phyloP scores from a whole-genome alignment of 768 basidiomycete species.

The Obba rivulosa region DNA sequence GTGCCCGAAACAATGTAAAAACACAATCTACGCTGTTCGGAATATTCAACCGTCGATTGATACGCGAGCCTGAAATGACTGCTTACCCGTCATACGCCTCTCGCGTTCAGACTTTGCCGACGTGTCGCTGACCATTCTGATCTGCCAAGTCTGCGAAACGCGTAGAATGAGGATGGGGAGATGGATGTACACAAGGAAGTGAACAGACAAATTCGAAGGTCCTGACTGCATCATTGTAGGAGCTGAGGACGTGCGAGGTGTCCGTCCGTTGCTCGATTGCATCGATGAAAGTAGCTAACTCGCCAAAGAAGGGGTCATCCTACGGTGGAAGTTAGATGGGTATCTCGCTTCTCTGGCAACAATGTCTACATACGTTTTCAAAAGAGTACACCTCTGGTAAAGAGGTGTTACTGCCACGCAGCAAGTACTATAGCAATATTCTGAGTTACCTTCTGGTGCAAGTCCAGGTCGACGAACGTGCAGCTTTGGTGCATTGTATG shows the following conservation, averaged over 20 bases:
- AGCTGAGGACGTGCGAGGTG: constrained; percentile 28
- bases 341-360: background rate
- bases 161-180: background rate
- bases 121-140: background rate
- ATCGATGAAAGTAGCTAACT: constrained; percentile 26
- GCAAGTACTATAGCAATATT: background rate
- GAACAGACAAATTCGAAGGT: constrained; percentile 31
- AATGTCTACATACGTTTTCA: constrained; percentile 4
- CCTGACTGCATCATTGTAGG: constrained; percentile 36
- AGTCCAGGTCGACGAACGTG: constrained; percentile 31
- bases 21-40: too few relatives aligned
- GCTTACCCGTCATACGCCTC: background rate
- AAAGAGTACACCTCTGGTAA: constrained; percentile 35
- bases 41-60: too few relatives aligned
- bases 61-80: too few relatives aligned
- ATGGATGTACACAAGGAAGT: background rate
- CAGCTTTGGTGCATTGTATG: constrained; percentile 40
- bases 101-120: background rate
- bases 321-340: background rate
- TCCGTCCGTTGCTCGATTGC: constrained; percentile 31
- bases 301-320: constrained; percentile 16
- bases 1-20: too few relatives aligned
- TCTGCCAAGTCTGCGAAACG: background rate
- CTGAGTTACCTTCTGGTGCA: constrained; percentile 13
- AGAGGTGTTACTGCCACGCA: too few relatives aligned